A percentile compares a stretch with the other conserved stretches of the same genome.
Conservation (phyloP, 306 rosid species). For the Echinosophora koreensis region DNA sequence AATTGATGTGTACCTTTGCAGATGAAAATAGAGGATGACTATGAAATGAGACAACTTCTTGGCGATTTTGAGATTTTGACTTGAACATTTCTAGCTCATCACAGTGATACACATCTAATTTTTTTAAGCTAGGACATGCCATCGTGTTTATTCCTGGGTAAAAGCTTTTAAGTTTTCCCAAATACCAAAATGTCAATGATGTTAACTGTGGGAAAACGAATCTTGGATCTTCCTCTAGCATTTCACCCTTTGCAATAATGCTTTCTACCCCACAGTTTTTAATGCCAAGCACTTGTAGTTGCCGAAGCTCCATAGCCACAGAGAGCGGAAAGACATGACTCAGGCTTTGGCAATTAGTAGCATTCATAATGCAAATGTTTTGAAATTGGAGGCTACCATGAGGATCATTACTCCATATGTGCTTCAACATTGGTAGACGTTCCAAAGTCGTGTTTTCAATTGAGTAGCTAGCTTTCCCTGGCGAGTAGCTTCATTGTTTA, state of each 20-base stretch:
- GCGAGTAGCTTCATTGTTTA: not conserved
- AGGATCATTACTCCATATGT: constrained; percentile 8
- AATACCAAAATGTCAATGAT: not conserved
- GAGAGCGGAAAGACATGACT: not conserved
- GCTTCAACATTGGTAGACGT: not conserved
- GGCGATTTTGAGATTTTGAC: not conserved
- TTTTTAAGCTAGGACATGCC: not conserved
- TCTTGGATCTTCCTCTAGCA: not conserved
- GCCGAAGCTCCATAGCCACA: not conserved
- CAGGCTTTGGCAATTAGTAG: not conserved
- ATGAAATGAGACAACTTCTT: not conserved
- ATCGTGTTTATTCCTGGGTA: not conserved
- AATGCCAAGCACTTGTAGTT: constrained; percentile 10
- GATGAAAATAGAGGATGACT: not conserved
- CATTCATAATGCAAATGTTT: not conserved
- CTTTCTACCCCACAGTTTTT: not conserved
- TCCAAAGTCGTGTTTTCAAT: not conserved
- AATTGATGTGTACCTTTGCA: not conserved
- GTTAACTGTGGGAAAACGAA: constrained; percentile 21
- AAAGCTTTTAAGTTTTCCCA: not conserved
- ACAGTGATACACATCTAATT: not conserved
- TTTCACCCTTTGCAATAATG: constrained; percentile 4
- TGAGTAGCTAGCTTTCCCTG: not conserved
- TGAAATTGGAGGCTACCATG: not conserved
- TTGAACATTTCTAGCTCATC: not conserved